Percentiles rank a stretch among this genome's conserved stretches.
Evolutionary conservation across 2,329 filamentous ascomycete species (phyloP).

Genomic region (Byssochlamys sp.): DNA sequence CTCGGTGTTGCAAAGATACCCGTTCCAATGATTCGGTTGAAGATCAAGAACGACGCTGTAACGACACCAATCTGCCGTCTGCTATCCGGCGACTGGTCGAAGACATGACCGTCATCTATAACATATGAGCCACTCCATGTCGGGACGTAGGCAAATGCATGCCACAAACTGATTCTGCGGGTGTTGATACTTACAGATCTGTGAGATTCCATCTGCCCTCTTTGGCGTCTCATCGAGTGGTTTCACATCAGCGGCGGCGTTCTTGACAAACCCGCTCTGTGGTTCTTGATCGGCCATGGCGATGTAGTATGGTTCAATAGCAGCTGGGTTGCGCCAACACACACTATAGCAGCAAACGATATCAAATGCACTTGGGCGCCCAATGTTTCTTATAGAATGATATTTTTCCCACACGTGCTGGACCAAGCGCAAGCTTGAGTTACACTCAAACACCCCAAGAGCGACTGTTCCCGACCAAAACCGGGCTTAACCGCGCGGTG

Average conservation of each 20-base stretch:
- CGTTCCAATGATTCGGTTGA: slow-evolving; percentile 42
- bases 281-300: not conserved
- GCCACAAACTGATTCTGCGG: not conserved
- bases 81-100: slow-evolving; percentile 24
- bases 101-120: slow-evolving; percentile 28
- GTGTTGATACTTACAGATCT: slow-evolving; percentile 19
- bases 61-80: slow-evolving; percentile 32
- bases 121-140: not conserved
- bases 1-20: slow-evolving; percentile 44
- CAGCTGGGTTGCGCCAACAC: not conserved
- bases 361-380: not conserved
- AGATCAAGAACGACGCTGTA: slow-evolving; percentile 38
- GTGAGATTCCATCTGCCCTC: slow-evolving; percentile 23
- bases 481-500: not conserved
- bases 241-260: slow-evolving; percentile 13
- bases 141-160: not conserved
- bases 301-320: not conserved
- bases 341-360: not conserved
- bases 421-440: not conserved
- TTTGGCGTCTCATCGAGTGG: slow-evolving; percentile 6
- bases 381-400: not conserved
- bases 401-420: not conserved
- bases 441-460: not conserved
- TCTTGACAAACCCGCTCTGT: slow-evolving; percentile 5
- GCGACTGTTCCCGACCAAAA: not conserved